These are phyloP conservation scores for Earliella scabrosa DNA, from an alignment of 1,284 basidiomycete species.

Conservation along the genomic window DNA sequence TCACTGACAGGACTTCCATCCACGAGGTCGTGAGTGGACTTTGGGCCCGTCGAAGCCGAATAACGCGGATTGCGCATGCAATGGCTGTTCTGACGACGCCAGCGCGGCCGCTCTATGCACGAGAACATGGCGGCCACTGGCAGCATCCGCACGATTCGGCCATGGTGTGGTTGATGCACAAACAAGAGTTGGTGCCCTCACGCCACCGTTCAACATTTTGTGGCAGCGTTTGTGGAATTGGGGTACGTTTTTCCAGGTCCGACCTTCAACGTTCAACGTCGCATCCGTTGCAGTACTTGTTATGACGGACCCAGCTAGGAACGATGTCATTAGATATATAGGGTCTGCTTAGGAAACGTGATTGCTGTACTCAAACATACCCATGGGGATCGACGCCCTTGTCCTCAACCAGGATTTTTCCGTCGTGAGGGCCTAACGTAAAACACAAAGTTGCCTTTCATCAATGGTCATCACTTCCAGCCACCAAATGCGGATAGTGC, in stretches of 20 bases:
- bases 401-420: conserved; percentile 15
- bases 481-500: conserved; percentile 15
- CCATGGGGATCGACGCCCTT: conserved; percentile 20
- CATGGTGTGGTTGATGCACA: conserved; percentile 7
- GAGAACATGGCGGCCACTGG: conserved; percentile 12
- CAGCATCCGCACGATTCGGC: conserved; percentile 10
- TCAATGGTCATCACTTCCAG: conserved; percentile 16
- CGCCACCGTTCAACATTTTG: conserved; percentile 11
- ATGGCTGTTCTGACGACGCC: conserved; percentile 5
- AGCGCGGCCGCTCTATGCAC: conserved; percentile 18
- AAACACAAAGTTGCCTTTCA: conserved; percentile 17
- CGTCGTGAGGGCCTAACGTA: conserved; percentile 6
- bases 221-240: conserved; percentile 14
- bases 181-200: conserved; percentile 8
- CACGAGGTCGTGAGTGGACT: conserved; percentile 11
- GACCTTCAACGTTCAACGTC: conserved; percentile 5
- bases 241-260: conserved; percentile 16
- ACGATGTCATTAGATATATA: conserved; percentile 10
- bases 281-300: conserved; percentile 9
- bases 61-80: conserved; percentile 10
- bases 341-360: conserved; percentile 11
- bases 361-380: conserved; percentile 8
- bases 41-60: conserved; percentile 2
- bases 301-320: conserved; percentile 14
- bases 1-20: conserved; percentile 1